phyloP scores from a whole-genome alignment of 2,329 filamentous ascomycete species.

The Bipolaris bicolor region DNA sequence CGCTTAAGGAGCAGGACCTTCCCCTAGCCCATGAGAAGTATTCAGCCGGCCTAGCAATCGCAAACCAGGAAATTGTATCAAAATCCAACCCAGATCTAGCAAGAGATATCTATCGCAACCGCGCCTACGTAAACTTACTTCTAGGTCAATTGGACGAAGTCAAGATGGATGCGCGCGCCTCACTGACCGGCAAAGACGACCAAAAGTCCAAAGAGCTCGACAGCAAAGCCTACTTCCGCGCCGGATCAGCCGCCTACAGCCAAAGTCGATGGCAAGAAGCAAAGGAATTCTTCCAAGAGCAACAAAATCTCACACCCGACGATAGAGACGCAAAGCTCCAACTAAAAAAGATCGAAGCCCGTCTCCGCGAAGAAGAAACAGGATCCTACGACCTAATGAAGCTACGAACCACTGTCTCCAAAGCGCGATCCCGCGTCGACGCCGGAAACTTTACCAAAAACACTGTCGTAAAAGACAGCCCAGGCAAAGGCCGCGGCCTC shows the following conservation, averaged over 20 bases:
- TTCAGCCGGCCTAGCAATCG: slow-evolving; percentile 38
- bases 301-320: slow-evolving; percentile 41
- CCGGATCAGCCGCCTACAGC: slow-evolving; percentile 55
- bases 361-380: slow-evolving; percentile 46
- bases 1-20: slow-evolving; percentile 46
- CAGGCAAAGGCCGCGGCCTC: slow-evolving; percentile 56
- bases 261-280: slow-evolving; percentile 50
- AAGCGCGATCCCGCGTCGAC: slow-evolving; percentile 55
- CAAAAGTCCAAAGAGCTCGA: slow-evolving; percentile 35
- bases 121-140: slow-evolving; percentile 42
- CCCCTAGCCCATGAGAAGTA: slow-evolving; percentile 44
- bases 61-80: slow-evolving; percentile 19
- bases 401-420: slow-evolving; percentile 47
- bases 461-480: slow-evolving; percentile 51
- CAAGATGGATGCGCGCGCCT: slow-evolving; percentile 37
- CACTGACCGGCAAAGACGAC: slow-evolving; percentile 34
- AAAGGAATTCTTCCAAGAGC: slow-evolving; percentile 42
- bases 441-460: slow-evolving; percentile 55
- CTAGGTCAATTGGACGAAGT: slow-evolving; percentile 40
- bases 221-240: slow-evolving; percentile 56
- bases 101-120: slow-evolving; percentile 46
- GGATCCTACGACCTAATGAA: slow-evolving; percentile 48
- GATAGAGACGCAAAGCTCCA: slow-evolving; percentile 43
- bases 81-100: slow-evolving; percentile 27
- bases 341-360: slow-evolving; percentile 28